These are phyloP conservation scores for Wickerhamomyces subpelliculosus DNA, from an alignment of 805 yeast genomes.

Conservation along the genomic window DNA sequence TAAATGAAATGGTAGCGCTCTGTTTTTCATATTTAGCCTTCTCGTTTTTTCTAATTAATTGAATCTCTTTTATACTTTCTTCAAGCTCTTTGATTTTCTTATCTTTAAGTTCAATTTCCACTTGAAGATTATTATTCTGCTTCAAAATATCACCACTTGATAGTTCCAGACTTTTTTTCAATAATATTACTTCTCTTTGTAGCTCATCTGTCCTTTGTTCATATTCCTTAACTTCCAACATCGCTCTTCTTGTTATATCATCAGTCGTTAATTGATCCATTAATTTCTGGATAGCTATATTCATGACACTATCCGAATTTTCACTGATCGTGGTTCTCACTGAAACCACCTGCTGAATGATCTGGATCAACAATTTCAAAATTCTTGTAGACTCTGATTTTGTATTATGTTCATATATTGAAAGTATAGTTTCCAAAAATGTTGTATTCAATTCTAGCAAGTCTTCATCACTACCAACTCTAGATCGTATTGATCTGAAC, in stretches of 20 bases:
- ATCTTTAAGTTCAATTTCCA: slow-evolving; percentile 59
- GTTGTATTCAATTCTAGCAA: slow-evolving; percentile 59
- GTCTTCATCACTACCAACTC: slow-evolving; percentile 41
- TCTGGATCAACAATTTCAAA: slow-evolving; percentile 46
- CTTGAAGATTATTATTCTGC: slow-evolving; percentile 46
- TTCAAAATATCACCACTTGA: slow-evolving; percentile 26
- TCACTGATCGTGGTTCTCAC: slow-evolving; percentile 33
- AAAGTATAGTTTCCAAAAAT: slow-evolving; percentile 45
- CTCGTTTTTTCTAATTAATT: slow-evolving; percentile 44
- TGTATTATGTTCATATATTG: slow-evolving; percentile 40
- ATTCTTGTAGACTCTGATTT: slow-evolving; percentile 38
- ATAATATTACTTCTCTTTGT: slow-evolving; percentile 9
- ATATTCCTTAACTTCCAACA: slow-evolving; percentile 39
- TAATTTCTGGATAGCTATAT: slow-evolving; percentile 59
- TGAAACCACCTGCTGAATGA: slow-evolving; percentile 30
- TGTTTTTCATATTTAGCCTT: slow-evolving; percentile 37
- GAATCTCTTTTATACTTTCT: too few species aligned
- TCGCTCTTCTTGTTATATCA: slow-evolving; percentile 65
- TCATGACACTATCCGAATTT: slow-evolving; percentile 41
- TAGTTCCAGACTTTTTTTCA: slow-evolving; percentile 8
- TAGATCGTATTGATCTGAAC: slow-evolving; percentile 9
- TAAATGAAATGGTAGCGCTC: slow-evolving; percentile 1
- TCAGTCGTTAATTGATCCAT: slow-evolving; percentile 64
- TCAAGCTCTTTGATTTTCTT: slow-evolving; percentile 49
- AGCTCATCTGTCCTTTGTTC: slow-evolving; percentile 35